Evolutionary conservation across 306 rosid species (phyloP).

Genomic region (Senna siamea): DNA sequence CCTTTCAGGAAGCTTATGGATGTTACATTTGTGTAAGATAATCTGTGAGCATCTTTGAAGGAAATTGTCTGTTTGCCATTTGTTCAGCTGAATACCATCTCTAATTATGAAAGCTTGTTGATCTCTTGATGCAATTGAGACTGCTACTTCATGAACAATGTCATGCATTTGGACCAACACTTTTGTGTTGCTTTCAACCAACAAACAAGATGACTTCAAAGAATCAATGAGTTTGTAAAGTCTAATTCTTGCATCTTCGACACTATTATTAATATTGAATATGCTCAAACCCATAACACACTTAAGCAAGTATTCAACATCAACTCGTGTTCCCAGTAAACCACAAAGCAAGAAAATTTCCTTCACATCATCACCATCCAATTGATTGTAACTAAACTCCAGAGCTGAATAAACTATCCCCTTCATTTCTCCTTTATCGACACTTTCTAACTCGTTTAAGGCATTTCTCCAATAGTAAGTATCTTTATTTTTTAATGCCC

Average conservation of each 20-base stretch:
- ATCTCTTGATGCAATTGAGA: neutral
- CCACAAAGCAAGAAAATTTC: constrained; percentile 2
- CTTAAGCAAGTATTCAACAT: neutral
- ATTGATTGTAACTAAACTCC: neutral
- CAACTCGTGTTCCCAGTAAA: neutral
- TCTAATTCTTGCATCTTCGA: neutral
- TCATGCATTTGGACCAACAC: neutral
- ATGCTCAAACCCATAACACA: neutral
- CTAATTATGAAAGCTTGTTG: neutral
- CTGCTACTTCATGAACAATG: neutral
- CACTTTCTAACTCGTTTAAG: neutral
- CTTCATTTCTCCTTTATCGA: neutral
- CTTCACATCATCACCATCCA: neutral
- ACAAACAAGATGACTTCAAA: neutral
- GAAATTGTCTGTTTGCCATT: neutral
- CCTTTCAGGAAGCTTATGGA: neutral
- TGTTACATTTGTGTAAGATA: neutral
- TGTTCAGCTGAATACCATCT: neutral
- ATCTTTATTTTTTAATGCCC: neutral
- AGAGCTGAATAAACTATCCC: neutral
- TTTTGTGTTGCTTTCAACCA: neutral
- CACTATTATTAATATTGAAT: neutral
- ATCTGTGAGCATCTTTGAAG: neutral
- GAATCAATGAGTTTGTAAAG: neutral
- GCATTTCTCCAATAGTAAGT: neutral